Evolutionary conservation across 257 asterid genomes (phyloP).

Genomic region (Solanum pennellii): DNA sequence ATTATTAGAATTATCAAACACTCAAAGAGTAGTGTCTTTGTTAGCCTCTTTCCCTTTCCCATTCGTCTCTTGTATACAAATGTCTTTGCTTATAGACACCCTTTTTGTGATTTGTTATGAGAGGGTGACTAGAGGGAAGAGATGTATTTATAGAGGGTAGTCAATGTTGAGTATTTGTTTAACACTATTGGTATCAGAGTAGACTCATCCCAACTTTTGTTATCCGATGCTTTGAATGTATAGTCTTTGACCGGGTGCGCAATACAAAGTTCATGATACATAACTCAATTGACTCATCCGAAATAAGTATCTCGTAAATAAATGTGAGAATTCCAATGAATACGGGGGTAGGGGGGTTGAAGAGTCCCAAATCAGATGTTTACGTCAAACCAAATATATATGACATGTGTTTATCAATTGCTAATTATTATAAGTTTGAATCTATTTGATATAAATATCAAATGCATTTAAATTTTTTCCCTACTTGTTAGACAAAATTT

Average conservation of each 20-base stretch:
- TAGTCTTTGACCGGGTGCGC: not conserved
- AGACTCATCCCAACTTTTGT: not conserved
- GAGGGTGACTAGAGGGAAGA: not conserved
- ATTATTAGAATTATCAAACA: conserved; percentile 9
- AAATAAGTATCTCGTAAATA: too few relatives aligned
- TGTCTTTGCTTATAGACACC: not conserved
- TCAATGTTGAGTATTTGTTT: not conserved
- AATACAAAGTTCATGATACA: not conserved
- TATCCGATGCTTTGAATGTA: not conserved
- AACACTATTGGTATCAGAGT: not conserved
- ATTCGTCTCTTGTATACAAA: conserved; percentile 1
- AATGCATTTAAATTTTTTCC: not conserved
- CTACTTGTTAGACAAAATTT: not conserved
- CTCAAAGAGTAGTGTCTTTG: not conserved
- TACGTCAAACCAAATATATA: not conserved
- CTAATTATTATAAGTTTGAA: not conserved
- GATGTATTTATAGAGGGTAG: not conserved
- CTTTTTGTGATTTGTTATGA: not conserved
- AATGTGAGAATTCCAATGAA: not conserved
- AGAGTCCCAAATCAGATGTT: not conserved
- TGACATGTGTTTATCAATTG: not conserved
- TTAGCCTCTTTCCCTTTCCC: not conserved
- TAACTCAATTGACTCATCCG: not conserved
- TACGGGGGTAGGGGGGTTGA: not conserved
- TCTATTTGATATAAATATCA: not conserved